phyloP scores from a whole-genome alignment of 106 monocot genomes.

The Allium cepa region DNA sequence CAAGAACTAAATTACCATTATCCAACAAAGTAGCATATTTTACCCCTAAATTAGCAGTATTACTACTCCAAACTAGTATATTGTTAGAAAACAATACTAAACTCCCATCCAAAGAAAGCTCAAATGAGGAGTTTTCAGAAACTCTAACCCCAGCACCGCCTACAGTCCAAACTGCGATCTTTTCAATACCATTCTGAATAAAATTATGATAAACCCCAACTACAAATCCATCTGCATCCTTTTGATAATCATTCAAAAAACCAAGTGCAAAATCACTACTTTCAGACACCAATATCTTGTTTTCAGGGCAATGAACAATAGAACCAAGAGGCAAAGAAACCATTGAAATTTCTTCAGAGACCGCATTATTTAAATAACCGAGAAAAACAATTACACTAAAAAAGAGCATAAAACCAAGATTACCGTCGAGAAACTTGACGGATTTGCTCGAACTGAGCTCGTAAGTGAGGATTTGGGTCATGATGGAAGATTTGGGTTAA shows the following conservation, averaged over 20 bases:
- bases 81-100: slow-evolving; percentile 17
- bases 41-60: slow-evolving; percentile 15
- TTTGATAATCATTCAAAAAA: slow-evolving; percentile 14
- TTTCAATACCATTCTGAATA: neutral
- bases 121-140: slow-evolving; percentile 20
- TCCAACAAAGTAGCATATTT: slow-evolving; percentile 12
- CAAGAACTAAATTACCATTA: slow-evolving; percentile 23
- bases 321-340: slow-evolving; percentile 28
- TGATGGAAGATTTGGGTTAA: neutral
- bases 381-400: neutral
- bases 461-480: neutral
- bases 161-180: slow-evolving; percentile 32
- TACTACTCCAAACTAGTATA: slow-evolving; percentile 35
- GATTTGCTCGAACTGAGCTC: neutral
- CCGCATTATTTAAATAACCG: neutral
- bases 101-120: slow-evolving; percentile 28
- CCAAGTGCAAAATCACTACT: slow-evolving; percentile 29
- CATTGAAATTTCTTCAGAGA: slow-evolving; percentile 4
- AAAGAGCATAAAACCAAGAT: neutral
- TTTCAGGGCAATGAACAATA: slow-evolving; percentile 11
- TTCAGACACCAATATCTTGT: slow-evolving; percentile 17
- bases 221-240: slow-evolving; percentile 17
- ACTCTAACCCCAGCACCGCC: slow-evolving; percentile 35
- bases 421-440: slow-evolving; percentile 2
- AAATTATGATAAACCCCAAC: slow-evolving; percentile 30